Evolutionary conservation across 345 rosid species (phyloP), one percentile per base, ranked within the genome.

Genomic region (Hibiscus tridactylites): DNA sequence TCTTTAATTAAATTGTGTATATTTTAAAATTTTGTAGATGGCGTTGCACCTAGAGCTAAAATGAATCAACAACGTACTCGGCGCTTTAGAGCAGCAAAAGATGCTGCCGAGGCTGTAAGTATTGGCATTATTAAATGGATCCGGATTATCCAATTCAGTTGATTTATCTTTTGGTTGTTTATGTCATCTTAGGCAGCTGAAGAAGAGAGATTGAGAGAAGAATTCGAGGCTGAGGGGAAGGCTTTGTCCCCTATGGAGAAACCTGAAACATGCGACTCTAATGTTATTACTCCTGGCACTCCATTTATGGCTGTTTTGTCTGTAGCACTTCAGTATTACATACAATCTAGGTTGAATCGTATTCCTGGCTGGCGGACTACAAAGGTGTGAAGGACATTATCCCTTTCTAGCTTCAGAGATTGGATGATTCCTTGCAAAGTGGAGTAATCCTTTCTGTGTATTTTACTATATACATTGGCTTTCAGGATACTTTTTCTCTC

Each of bases 21-120:
- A 21, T 74, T 74, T 28, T 39, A 57, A 26, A 7, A 24, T 61
- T 58, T 71, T 78, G 74, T 79, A 96, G 99, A 96, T 80, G 99
- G 99, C 57, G 98, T 96, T 76, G 99, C 99, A 7, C 99, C 99
- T 17, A 87, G 99, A 84, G 99, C 99, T 77, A 96, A 96, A 85
- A 96, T 96, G 96, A 96, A 96, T 78, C 99, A 96, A 79, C 99
- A 92, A 79, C 90, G 99, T 56, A 75, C 92, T 66, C 91, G 98
- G 9, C 96, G 99, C 4, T 96, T 89, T 77, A 88, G 93, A 83
- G 93, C 98, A 71, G 98, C 99, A 26, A 96, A 96, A 81, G 99
- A 96, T 72, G 96, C 98, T 42, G 92, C 96, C 9, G 96, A 91
- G 77, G 93, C 90, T 11, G 99, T 92, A 80, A 86, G 86, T 71